phyloP scores from a whole-genome alignment of 2,329 filamentous ascomycete genomes.

The Magnaporthiopsis incrustans region DNA sequence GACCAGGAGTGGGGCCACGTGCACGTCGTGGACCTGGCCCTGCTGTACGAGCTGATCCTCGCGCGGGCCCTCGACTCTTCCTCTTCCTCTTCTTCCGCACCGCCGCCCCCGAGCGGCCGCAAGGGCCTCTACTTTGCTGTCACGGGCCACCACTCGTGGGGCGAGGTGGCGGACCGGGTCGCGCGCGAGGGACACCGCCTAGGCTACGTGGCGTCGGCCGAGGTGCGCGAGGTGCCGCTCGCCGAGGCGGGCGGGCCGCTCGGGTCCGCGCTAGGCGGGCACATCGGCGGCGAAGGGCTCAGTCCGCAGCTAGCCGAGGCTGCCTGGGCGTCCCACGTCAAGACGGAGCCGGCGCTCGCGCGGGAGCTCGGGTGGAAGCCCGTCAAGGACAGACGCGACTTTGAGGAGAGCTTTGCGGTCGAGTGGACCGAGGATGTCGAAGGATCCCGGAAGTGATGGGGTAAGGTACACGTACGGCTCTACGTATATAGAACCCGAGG shows the following conservation, averaged over 20 bases:
- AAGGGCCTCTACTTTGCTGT: slow-evolving; percentile 34
- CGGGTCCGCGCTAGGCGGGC: background rate
- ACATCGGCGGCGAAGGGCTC: background rate
- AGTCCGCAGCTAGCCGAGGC: slow-evolving; percentile 23
- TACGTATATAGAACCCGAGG: background rate
- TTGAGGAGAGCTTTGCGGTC: slow-evolving; percentile 14
- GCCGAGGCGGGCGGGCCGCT: slow-evolving; percentile 16
- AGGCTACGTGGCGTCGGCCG: slow-evolving; percentile 21
- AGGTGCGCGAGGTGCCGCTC: slow-evolving; percentile 20
- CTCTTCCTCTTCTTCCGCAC: background rate
- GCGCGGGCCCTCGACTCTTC: slow-evolving; percentile 20
- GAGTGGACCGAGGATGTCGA: background rate
- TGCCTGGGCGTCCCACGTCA: slow-evolving; percentile 22
- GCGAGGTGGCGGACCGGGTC: slow-evolving; percentile 26
- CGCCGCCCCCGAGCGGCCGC: slow-evolving; percentile 28
- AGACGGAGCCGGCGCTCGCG: slow-evolving; percentile 18
- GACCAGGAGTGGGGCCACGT: slow-evolving; percentile 32
- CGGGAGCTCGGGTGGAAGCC: slow-evolving; percentile 25
- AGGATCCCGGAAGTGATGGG: background rate
- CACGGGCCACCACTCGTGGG: slow-evolving; percentile 31
- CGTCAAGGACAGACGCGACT: slow-evolving; percentile 20
- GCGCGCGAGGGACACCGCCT: slow-evolving; percentile 23
- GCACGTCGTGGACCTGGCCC: slow-evolving; percentile 34
- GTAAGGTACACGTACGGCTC: no score
- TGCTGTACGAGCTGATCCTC: slow-evolving; percentile 31